Evolutionary conservation across 495 filamentous ascomycete genomes (phyloP).

Genomic region (Aspergillus nanangensis): DNA sequence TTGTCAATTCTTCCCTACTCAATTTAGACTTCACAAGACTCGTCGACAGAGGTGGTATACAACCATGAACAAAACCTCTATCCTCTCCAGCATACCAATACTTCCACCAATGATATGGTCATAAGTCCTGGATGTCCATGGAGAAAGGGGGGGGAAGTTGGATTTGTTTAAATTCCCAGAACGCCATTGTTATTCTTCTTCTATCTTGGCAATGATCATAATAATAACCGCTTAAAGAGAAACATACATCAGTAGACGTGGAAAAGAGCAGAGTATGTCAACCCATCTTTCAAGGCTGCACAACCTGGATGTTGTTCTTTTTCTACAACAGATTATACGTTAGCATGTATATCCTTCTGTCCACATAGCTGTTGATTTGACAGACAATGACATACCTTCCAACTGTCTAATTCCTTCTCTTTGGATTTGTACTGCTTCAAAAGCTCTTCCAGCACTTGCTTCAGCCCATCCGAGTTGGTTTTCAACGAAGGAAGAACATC

Average conservation of each 20-base stretch:
- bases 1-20: too few relatives aligned
- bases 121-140: too few relatives aligned
- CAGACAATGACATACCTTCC: too few relatives aligned
- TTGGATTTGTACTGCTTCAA: constrained; percentile 96
- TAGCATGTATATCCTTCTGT: constrained; percentile 17
- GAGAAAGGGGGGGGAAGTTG: too few relatives aligned
- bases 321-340: constrained; percentile 54
- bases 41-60: too few relatives aligned
- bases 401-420: constrained; percentile 92
- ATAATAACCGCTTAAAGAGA: not conserved
- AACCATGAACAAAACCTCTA: too few relatives aligned
- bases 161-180: too few relatives aligned
- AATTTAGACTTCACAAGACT: too few relatives aligned
- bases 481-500: constrained; percentile 87
- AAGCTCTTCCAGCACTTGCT: constrained; percentile 92
- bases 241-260: not conserved
- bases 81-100: too few relatives aligned
- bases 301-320: constrained; percentile 97
- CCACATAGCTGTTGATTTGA: too few relatives aligned
- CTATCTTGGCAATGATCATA: not conserved
- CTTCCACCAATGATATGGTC: too few relatives aligned
- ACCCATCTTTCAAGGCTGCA: constrained; percentile 54
- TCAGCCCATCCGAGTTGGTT: constrained; percentile 93
- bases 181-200: not conserved
- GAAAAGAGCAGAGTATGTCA: too few relatives aligned